These are phyloP conservation scores for Penicillium sp. DNA, from an alignment of 2,329 filamentous ascomycete genomes.

Conservation along the genomic window DNA sequence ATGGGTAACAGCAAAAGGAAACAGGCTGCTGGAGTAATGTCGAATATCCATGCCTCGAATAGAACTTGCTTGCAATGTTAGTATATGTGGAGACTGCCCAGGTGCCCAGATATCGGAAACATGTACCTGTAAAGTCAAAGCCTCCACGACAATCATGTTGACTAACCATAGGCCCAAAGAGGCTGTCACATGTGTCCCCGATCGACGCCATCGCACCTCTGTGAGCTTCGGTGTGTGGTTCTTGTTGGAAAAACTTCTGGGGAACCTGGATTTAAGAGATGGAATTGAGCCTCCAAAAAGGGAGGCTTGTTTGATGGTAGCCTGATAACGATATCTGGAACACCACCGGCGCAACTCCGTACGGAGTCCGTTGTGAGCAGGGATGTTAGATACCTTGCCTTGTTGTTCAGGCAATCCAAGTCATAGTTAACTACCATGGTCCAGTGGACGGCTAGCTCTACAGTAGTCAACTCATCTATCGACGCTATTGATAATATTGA, in stretches of 20 bases:
- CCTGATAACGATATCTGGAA: not conserved
- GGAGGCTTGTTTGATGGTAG: not conserved
- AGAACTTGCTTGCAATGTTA: not conserved
- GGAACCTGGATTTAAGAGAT: not conserved
- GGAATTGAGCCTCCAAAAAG: not conserved
- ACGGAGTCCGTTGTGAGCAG: not conserved
- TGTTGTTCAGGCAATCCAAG: not conserved
- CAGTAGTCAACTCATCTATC: not conserved
- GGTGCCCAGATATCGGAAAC: not conserved
- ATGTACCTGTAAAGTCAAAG: not conserved
- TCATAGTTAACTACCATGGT: not conserved
- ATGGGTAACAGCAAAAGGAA: conserved; percentile 11
- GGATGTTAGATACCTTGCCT: not conserved
- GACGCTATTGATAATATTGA: not conserved
- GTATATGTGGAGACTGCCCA: not conserved
- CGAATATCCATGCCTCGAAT: not conserved
- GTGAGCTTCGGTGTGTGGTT: not conserved
- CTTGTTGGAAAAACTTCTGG: not conserved
- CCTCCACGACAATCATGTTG: not conserved
- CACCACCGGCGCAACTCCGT: not conserved
- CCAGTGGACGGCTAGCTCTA: not conserved
- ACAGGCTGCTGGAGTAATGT: not conserved
- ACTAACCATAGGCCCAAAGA: not conserved
- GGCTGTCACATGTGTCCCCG: not conserved
- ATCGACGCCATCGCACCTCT: not conserved